phyloP scores from a whole-genome alignment of 192 early-diverging fungal genomes.

The Kappamyces sp. region DNA sequence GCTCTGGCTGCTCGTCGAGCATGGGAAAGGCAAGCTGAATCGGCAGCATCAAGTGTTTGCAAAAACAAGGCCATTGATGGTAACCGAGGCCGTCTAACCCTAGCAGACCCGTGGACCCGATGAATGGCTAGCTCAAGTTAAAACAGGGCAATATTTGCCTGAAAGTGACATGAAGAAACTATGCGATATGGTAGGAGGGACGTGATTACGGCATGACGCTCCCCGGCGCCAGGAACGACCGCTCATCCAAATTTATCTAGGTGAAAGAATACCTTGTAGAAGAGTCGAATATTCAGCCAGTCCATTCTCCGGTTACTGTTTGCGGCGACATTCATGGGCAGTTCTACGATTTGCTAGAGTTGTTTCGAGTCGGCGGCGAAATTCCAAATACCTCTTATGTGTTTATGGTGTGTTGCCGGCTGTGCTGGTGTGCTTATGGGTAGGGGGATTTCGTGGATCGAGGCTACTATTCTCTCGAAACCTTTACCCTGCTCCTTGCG shows the following conservation, averaged over 20 bases:
- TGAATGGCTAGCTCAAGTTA: constrained; percentile 91
- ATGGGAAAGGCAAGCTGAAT: constrained; percentile 5
- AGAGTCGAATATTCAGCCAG: constrained; percentile 97
- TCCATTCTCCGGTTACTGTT: constrained; percentile 90
- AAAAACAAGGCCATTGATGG: constrained; percentile 5
- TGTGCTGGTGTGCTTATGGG: neutral
- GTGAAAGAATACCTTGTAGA: constrained; percentile 97
- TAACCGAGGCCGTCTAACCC: no score
- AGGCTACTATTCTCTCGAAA: constrained; percentile 95
- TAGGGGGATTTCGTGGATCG: constrained; percentile 99
- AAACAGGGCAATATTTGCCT: constrained; percentile 87
- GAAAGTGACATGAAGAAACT: constrained; percentile 96
- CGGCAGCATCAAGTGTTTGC: constrained; percentile 2
- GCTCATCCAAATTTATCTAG: constrained; percentile 28
- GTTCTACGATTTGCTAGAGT: constrained; percentile 92
- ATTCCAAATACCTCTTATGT: constrained; percentile 92
- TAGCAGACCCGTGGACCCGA: no score
- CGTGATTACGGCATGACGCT: constrained; percentile 7
- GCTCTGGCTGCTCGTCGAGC: neutral
- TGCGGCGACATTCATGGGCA: constrained; percentile 97
- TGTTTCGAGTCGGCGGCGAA: constrained; percentile 94
- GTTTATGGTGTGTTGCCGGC: constrained; percentile 71
- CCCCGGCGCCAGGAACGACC: neutral
- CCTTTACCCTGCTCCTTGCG: constrained; percentile 86
- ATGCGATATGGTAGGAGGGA: constrained; percentile 80